These are phyloP conservation scores for Quercus wislizeni DNA, from an alignment of 306 rosid species.

Conservation along the genomic window DNA sequence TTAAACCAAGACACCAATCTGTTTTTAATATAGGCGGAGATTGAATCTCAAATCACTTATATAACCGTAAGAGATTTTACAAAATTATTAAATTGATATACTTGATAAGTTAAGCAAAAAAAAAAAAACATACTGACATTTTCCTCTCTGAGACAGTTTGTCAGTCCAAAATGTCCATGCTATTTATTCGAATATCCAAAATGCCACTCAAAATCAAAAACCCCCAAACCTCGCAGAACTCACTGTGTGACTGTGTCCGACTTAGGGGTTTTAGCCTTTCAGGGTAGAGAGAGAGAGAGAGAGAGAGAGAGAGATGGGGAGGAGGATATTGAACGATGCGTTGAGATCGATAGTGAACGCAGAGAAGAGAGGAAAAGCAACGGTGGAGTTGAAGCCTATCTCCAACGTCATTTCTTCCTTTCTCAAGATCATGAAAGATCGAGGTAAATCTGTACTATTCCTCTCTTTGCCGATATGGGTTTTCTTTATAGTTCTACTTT, in stretches of 20 bases:
- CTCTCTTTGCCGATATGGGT: not conserved
- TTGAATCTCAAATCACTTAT: too few species aligned
- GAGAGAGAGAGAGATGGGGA: slow-evolving; percentile 51
- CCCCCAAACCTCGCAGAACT: not conserved
- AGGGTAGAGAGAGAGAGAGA: too few species aligned
- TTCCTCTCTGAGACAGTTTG: not conserved
- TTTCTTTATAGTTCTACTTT: not conserved
- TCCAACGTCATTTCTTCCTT: slow-evolving; percentile 78
- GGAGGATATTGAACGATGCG: slow-evolving; percentile 79
- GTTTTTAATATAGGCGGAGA: too few species aligned
- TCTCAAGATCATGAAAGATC: slow-evolving; percentile 78
- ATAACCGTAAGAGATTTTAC: too few species aligned
- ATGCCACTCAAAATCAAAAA: not conserved
- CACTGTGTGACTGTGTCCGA: not conserved
- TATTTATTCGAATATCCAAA: not conserved
- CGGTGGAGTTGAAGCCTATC: slow-evolving; percentile 68
- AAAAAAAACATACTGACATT: too few species aligned
- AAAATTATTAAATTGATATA: too few species aligned
- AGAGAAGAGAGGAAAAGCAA: slow-evolving; percentile 67
- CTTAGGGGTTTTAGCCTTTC: not conserved
- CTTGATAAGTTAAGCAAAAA: too few species aligned
- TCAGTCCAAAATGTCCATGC: not conserved
- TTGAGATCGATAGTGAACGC: slow-evolving; percentile 80
- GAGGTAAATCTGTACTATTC: slow-evolving; percentile 38
- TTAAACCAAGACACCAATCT: too few species aligned